Evolutionary conservation across 306 rosid species (phyloP).

Genomic region (Luffa acutangula): DNA sequence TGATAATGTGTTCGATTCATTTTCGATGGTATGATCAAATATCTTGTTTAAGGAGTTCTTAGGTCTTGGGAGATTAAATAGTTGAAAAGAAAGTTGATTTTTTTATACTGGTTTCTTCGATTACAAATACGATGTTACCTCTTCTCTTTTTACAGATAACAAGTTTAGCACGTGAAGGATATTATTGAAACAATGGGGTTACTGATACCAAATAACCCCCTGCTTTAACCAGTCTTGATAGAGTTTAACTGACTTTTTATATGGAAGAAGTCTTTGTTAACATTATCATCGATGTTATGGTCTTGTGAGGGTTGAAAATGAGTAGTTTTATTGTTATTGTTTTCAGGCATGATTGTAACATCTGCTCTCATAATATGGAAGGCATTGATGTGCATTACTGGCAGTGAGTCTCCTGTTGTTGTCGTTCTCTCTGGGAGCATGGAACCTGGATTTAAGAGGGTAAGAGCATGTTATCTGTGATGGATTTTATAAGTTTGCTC

Average conservation of each 20-base stretch:
- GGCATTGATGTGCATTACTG: slow-evolving; percentile 68
- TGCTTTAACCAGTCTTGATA: background rate
- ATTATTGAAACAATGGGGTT: background rate
- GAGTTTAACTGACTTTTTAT: background rate
- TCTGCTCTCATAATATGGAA: slow-evolving; percentile 82
- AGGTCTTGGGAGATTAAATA: background rate
- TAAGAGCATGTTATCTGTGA: slow-evolving; percentile 11
- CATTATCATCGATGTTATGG: background rate
- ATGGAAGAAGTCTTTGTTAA: background rate
- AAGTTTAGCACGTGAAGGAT: background rate
- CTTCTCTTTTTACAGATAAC: background rate
- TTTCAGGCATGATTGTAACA: slow-evolving; percentile 71
- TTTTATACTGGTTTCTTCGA: background rate
- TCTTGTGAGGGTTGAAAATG: slow-evolving; percentile 1
- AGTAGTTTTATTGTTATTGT: background rate
- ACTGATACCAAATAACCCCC: background rate
- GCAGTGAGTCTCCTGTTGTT: slow-evolving; percentile 81
- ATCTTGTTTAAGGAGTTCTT: background rate
- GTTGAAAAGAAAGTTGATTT: background rate
- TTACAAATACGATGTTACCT: too few species aligned
- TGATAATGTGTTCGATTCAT: background rate
- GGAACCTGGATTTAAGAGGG: slow-evolving; percentile 92
- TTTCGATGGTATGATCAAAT: background rate
- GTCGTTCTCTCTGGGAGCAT: slow-evolving; percentile 95
- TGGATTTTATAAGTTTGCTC: background rate